phyloP scores from a whole-genome alignment of 208 protist genomes.

The Trichomonas gallinae region DNA sequence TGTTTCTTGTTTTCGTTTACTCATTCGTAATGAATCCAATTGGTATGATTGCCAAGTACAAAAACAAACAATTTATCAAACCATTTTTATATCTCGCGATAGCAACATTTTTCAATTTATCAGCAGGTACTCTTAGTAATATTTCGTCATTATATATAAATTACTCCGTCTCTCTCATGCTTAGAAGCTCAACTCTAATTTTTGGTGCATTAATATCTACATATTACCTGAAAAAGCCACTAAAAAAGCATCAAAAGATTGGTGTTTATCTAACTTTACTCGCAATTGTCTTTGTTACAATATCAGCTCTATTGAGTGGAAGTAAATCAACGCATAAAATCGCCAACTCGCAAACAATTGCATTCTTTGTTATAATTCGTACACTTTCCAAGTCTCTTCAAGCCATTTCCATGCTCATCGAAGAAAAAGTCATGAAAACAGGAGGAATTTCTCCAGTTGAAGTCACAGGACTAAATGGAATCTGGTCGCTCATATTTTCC shows the following conservation, averaged over 20 bases:
- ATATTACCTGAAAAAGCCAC: neutral
- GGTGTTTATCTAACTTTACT: neutral
- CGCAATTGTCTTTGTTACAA: neutral
- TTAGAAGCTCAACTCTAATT: neutral
- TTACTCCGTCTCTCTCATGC: slow-evolving; percentile 15
- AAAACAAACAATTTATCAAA: neutral
- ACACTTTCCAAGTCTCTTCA: neutral
- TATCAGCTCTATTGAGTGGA: neutral
- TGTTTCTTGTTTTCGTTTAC: neutral
- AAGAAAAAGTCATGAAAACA: slow-evolving; percentile 1
- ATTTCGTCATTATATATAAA: neutral
- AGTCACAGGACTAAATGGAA: neutral
- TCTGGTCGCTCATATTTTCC: neutral
- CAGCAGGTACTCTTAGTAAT: neutral
- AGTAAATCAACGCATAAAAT: neutral
- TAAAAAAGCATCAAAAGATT: neutral
- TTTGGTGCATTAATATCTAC: neutral
- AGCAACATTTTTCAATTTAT: neutral
- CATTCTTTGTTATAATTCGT: neutral
- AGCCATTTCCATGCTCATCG: neutral
- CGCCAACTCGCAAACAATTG: neutral
- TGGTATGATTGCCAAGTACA: neutral
- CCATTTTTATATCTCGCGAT: neutral
- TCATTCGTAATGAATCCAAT: neutral
- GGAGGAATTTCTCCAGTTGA: neutral